These are phyloP conservation scores for Ophiorrhiza pumila DNA, from an alignment of 257 asterid genomes.

Conservation along the genomic window DNA sequence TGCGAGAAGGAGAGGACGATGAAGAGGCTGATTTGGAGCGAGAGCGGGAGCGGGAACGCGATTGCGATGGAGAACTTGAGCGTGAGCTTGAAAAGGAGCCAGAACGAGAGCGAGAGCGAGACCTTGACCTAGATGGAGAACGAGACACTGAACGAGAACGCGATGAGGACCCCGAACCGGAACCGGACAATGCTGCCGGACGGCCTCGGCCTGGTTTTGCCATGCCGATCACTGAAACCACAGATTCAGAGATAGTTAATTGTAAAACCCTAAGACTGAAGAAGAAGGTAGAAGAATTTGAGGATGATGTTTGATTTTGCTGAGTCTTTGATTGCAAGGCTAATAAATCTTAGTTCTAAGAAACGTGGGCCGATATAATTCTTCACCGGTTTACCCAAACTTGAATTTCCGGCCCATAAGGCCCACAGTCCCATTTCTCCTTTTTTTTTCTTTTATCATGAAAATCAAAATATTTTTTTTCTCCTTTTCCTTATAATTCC, in stretches of 20 bases:
- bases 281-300: too few relatives aligned
- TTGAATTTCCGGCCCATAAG: neutral
- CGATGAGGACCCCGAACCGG: constrained; percentile 24
- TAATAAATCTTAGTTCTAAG: neutral
- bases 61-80: constrained; percentile 30
- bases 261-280: constrained; percentile 6
- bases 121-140: constrained; percentile 25
- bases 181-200: constrained; percentile 38
- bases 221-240: constrained; percentile 13
- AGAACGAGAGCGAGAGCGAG: constrained; percentile 27
- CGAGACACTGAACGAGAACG: constrained; percentile 18
- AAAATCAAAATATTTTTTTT: neutral
- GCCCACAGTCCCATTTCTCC: neutral
- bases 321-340: too few relatives aligned
- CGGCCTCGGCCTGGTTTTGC: constrained; percentile 52
- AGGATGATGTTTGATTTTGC: neutral
- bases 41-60: constrained; percentile 34
- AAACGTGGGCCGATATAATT: neutral
- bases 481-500: too few relatives aligned
- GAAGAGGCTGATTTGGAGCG: constrained; percentile 37
- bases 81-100: constrained; percentile 20
- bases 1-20: constrained; percentile 39
- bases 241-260: neutral
- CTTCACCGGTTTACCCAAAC: neutral
- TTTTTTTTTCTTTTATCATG: neutral